Percentiles rank a stretch among this genome's conserved stretches.
phyloP scores from a whole-genome alignment of 805 yeast species.

The Pichia eremophila region DNA sequence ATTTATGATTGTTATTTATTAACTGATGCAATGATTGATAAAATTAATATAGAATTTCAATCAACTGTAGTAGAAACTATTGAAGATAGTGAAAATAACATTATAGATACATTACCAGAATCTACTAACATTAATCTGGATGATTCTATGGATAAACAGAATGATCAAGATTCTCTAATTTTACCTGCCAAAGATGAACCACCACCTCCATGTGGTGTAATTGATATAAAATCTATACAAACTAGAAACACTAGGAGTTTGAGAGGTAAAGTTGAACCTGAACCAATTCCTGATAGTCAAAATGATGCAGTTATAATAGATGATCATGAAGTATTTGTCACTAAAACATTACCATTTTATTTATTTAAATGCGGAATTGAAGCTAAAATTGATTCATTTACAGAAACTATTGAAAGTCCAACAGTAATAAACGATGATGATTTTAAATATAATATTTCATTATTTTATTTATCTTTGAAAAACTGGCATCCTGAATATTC shows the following conservation, averaged over 20 bases:
- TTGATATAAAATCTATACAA: background rate
- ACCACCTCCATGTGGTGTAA: no score
- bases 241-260: background rate
- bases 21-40: constrained; percentile 39
- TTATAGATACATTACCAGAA: background rate
- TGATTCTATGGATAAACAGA: no score
- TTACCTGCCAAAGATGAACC: no score
- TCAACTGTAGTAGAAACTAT: constrained; percentile 5
- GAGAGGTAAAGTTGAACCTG: background rate
- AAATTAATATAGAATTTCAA: constrained; percentile 28
- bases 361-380: background rate
- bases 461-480: constrained; percentile 1
- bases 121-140: no score
- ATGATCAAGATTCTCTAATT: no score
- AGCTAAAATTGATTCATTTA: background rate
- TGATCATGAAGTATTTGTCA: background rate
- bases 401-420: background rate
- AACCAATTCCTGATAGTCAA: background rate
- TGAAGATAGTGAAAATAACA: constrained; percentile 2
- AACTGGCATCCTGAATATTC: background rate
- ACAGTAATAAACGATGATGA: background rate
- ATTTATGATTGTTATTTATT: constrained; percentile 44
- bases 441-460: background rate
- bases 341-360: background rate
- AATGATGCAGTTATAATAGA: background rate